Evolutionary conservation across 2,329 filamentous ascomycete species (phyloP).

Genomic region (Didymella pinodella): DNA sequence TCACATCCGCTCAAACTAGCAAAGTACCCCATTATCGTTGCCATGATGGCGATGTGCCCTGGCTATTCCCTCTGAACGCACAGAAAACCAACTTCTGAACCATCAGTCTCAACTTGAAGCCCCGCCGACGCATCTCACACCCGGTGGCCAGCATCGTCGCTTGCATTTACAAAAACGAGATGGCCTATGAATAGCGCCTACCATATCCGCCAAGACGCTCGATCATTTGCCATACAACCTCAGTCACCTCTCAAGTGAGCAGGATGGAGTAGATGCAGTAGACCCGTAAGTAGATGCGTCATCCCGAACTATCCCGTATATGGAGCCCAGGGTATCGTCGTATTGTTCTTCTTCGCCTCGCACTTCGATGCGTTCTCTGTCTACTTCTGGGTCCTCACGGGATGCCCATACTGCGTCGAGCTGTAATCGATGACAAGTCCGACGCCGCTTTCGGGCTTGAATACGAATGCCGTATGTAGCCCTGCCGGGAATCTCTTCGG

Average conservation of each 20-base stretch:
- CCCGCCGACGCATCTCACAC: background rate
- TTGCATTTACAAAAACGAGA: background rate
- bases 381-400: background rate
- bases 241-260: background rate
- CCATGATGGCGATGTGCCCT: background rate
- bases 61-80: background rate
- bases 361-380: background rate
- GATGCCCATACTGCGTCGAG: slow-evolving; percentile 8
- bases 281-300: background rate
- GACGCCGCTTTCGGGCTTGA: background rate
- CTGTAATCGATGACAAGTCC: background rate
- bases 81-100: background rate
- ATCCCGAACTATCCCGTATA: background rate
- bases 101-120: background rate
- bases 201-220: background rate
- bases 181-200: background rate
- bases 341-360: background rate
- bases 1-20: background rate
- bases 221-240: background rate
- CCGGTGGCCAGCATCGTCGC: background rate
- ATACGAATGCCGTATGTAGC: background rate
- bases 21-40: background rate
- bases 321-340: background rate
- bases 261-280: background rate
- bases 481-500: background rate